A percentile compares a stretch with the other conserved stretches of the same genome.
Evolutionary conservation across 2,329 filamentous ascomycete species (phyloP).

Genomic region (Rasamsonia emersonii): DNA sequence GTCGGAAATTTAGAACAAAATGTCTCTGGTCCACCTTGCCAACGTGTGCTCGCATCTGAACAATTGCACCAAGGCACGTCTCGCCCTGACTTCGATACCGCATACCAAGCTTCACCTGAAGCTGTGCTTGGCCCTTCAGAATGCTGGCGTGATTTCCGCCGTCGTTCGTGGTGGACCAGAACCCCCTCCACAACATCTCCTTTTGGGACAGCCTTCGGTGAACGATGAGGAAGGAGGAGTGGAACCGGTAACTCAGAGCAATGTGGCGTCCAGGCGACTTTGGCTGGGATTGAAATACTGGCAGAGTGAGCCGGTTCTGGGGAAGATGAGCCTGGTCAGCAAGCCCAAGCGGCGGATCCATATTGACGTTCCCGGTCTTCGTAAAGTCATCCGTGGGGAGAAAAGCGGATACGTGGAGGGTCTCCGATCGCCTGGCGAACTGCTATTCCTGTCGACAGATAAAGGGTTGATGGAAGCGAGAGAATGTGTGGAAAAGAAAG

Average conservation of each 20-base stretch:
- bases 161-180: constrained; percentile 64
- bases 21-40: constrained; percentile 67
- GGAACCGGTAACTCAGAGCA: constrained; percentile 56
- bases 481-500: constrained; percentile 70
- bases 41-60: constrained; percentile 85
- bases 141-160: constrained; percentile 70
- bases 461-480: constrained; percentile 69
- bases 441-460: constrained; percentile 70
- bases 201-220: constrained; percentile 43
- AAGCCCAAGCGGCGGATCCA: constrained; percentile 67
- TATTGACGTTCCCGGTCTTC: constrained; percentile 54
- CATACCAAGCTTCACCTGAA: constrained; percentile 72
- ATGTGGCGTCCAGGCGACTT: constrained; percentile 64
- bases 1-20: constrained; percentile 27
- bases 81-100: constrained; percentile 75
- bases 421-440: constrained; percentile 68
- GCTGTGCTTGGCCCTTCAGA: constrained; percentile 68
- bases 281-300: constrained; percentile 91
- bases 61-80: constrained; percentile 75
- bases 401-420: constrained; percentile 60
- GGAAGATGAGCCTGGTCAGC: constrained; percentile 56
- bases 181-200: constrained; percentile 45
- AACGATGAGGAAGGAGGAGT: constrained; percentile 27
- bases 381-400: constrained; percentile 59
- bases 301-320: constrained; percentile 71